Base-by-base conservation (phyloP, 2,329 filamentous ascomycete species). In the Graphium sp. region DNA sequence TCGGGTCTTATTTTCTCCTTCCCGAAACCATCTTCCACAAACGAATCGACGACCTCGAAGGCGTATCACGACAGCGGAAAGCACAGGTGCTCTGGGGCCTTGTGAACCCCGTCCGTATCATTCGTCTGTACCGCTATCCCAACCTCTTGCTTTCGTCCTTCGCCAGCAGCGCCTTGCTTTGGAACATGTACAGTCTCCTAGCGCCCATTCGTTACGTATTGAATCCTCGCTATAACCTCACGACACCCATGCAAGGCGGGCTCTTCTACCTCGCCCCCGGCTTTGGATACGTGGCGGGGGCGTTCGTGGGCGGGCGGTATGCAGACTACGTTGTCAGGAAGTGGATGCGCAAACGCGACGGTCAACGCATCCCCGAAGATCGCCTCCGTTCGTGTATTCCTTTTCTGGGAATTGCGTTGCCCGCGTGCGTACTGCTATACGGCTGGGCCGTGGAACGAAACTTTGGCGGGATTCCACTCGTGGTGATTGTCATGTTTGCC, bases 191-290 rank as follows among this genome's bases (percentile, higher is more conserved):
- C 36, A 50, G 50, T 19, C 43, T 65, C n/a, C 46, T 65, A 4
- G 78, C 74, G 0, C 70, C 70, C 0, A 78, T 82, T 31, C 71
- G 77, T 13, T 79, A 79, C 38, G 64, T 82, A 5, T 56, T 84
- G 9, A 82, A 83, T 40, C 77, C 78, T 0, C 70, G 78, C 14
- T 83, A 84, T 53, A 47, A 72, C 30, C 59, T 83, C 7, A 65
- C 66, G 0, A 60, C 63, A 0, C 76, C 78, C 0, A 60, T 82
- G 11, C 62, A 79, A 38, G 69, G 64, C 0, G 75, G 74, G 0
- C 58, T 83, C 2, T 80, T 84, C 49, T 84, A 81, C 44, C 65
- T 84, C 13, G 74, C 76, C 0, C 78, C 78, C 0, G 78, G 77
- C 1, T 62, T 60, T 27, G 78, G 78, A 1, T 83, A 81, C 40